Base-by-base conservation (phyloP, 2,329 filamentous ascomycete species). In the Trichoderma endophyticum region DNA sequence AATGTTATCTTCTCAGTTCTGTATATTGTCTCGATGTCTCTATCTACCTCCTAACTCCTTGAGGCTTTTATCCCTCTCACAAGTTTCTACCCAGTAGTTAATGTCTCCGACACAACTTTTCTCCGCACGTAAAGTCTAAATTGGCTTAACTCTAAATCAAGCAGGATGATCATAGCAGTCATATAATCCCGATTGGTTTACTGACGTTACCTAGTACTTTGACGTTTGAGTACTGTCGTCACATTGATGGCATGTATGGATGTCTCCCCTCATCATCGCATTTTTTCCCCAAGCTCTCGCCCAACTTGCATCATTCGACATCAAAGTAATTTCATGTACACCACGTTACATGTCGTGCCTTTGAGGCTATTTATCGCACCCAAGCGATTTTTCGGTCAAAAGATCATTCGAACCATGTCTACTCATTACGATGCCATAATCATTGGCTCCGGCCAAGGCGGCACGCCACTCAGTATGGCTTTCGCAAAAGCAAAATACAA, bases 381-480 rank as follows among this genome's bases (percentile, higher is more conserved):
- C n/a, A 48, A 48, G 43, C 7, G 43, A 11, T 48, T 12, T 48
- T 21, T 21, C 21, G 4, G 11, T 21, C n/a, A 5, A n/a, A 2
- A 32, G 8, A 59, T 6, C 28, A 39, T 30, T 39, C 64, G 64
- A 28, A 30, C 64, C 34, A 67, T 67, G 64, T 67, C 51, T 59
- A 67, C n/a, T 18, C 63, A 68, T 56, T 80, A 79, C 68, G 75
- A 78, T 39, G 76, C 76, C 61, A 73, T 88, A 7, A 80, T 88
- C 73, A 81, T 88, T 74, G 86, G 86, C 70, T 88, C 86, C 21
- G 86, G 86, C 57, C 86, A 88, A 78, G 80, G 81, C 56, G 86
- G 85, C 39, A 86, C 84, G 3, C 86, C 86, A 1, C 80, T 88
- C 2, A 85, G 86, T 66, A 79, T 80, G 64, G 82, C 84, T 4